Base-by-base conservation (phyloP, 495 filamentous ascomycete species). In the Aspergillus saccharolyticus region DNA sequence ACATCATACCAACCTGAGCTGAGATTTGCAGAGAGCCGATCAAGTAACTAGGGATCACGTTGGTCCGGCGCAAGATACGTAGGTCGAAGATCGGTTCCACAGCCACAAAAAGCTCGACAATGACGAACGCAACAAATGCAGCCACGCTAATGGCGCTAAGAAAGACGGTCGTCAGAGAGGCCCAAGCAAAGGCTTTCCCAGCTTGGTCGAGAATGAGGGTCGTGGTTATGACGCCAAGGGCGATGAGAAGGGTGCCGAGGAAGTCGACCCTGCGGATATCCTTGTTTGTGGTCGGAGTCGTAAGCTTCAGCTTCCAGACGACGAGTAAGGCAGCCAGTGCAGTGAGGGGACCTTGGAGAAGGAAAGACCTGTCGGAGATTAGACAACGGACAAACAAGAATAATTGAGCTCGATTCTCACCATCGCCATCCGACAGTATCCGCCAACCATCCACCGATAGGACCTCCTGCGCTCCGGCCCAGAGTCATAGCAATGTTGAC, bases 391-490 rank as follows among this genome's bases (percentile, higher is more conserved):
- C 22, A 10, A 4, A 18, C 15, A 10, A 10, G 18, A 25, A 8
- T 4, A 18, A 8, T 25, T 2, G 21, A 8, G 12, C 17, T 7
- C 2, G 9, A 39, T 15, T 45, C 53, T 14, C 53, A 83, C 85
- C 84, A 88, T 65, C 85, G 72, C 85, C 85, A 89, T 51, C 85
- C 84, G 22, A 87, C 76, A 1, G 79, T 78, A 57, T 89, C 84
- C 10, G 84, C 82, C 12, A 89, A 66, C 59, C 74, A 83, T 0
- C 86, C 86, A 1, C 86, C 86, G 0, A 85, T 33, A 1, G 85
- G 85, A 0, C 85, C 85, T 4, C 86, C 86, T 14, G 85, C 54
- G 54, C 79, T 83, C n/a, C 86, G 77, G 9, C 85, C 86, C 3
- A 82, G 72, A 0, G 84, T 88, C 58, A 81, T 79, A 7, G 83